Evolutionary conservation across 2,329 filamentous ascomycete species (phyloP).

Genomic region (Colletotrichum tropicicola): DNA sequence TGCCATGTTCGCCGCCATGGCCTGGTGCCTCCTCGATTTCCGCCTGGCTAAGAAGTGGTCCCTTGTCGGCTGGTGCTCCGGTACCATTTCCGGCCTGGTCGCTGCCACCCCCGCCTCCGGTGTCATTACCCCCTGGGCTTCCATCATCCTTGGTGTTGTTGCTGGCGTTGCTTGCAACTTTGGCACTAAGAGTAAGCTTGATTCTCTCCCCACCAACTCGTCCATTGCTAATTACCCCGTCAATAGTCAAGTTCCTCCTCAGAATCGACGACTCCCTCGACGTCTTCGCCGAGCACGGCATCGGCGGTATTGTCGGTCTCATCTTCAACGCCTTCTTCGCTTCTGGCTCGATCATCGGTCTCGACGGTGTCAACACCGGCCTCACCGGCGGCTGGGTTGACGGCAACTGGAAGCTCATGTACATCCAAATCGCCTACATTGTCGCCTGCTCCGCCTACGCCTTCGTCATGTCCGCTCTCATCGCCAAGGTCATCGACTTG

Average conservation of each 20-base stretch:
- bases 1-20: slow-evolving; percentile 89
- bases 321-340: slow-evolving; percentile 80
- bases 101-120: slow-evolving; percentile 76
- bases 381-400: slow-evolving; percentile 76
- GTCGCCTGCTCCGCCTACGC: slow-evolving; percentile 72
- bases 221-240: not conserved
- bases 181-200: slow-evolving; percentile 63
- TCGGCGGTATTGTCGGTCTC: slow-evolving; percentile 75
- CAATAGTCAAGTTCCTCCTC: slow-evolving; percentile 66
- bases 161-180: slow-evolving; percentile 76
- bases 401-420: slow-evolving; percentile 77
- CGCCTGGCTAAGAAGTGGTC: slow-evolving; percentile 94
- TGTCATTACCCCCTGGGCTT: slow-evolving; percentile 74
- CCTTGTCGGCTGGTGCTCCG: slow-evolving; percentile 78
- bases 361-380: slow-evolving; percentile 80
- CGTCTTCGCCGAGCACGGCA: slow-evolving; percentile 76
- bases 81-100: slow-evolving; percentile 75
- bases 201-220: not conserved
- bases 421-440: slow-evolving; percentile 84
- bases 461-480: slow-evolving; percentile 77
- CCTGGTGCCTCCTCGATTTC: slow-evolving; percentile 96
- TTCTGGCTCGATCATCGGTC: slow-evolving; percentile 74
- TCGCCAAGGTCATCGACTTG: slow-evolving; percentile 79
- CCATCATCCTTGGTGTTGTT: slow-evolving; percentile 71
- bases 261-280: slow-evolving; percentile 77